Conservation (phyloP, 1,139 yeast genomes). For the Nematodospora anomalae region DNA sequence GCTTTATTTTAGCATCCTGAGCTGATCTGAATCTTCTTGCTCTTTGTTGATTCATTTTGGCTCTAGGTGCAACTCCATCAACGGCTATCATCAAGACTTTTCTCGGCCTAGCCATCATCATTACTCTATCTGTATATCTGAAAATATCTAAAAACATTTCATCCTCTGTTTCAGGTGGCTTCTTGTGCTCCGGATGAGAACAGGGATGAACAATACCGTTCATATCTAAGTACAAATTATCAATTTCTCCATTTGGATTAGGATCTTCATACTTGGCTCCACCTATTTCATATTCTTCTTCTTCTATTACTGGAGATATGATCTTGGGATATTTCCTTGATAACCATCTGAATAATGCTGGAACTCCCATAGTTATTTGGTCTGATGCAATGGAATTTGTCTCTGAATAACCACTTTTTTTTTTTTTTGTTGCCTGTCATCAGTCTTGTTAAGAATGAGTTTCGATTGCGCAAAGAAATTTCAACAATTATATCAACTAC, state of each 20-base stretch:
- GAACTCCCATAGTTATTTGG: conserved; percentile 62
- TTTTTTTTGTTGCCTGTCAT: no score
- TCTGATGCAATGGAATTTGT: background rate
- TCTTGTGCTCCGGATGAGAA: conserved; percentile 92
- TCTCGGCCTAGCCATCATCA: conserved; percentile 93
- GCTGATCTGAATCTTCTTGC: conserved; percentile 96
- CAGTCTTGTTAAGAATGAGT: no score
- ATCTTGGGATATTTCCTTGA: conserved; percentile 92
- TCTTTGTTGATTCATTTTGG: conserved; percentile 98
- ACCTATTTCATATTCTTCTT: conserved; percentile 49
- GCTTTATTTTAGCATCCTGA: conserved; percentile 66
- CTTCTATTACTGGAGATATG: conserved; percentile 86
- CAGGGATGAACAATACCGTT: conserved; percentile 98
- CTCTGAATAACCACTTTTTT: no score
- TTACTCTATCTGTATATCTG: conserved; percentile 83
- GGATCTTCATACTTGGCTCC: conserved; percentile 70
- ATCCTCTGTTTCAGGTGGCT: conserved; percentile 91
- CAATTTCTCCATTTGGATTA: conserved; percentile 94
- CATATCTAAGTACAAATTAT: conserved; percentile 90
- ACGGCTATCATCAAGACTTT: conserved; percentile 92
- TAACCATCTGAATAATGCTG: conserved; percentile 96
- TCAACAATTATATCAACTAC: no score
- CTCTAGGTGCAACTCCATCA: conserved; percentile 99
- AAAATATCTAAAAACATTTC: conserved; percentile 93
- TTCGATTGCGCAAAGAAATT: no score